These are phyloP conservation scores for Gomphus sp. DNA, from an alignment of 1,284 basidiomycete species.

Conservation along the genomic window DNA sequence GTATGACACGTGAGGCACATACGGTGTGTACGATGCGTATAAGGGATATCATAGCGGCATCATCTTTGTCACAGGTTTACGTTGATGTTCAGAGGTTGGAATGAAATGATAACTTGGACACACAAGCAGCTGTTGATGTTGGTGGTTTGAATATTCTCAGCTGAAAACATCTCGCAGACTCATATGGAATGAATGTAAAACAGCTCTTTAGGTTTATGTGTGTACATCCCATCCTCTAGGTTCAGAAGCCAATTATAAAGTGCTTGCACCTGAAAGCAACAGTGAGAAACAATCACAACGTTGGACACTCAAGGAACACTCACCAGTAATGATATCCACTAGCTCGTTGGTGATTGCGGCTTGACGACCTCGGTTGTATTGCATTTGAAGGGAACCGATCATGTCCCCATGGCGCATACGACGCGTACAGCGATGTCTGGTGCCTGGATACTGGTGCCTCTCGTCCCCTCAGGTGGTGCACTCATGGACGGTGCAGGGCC, in stretches of 20 bases:
- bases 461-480: too few relatives aligned
- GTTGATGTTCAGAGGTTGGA: too few relatives aligned
- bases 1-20: too few relatives aligned
- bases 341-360: constrained; percentile 95
- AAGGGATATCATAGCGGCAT: background rate
- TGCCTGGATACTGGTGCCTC: too few relatives aligned
- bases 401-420: too few relatives aligned
- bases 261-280: constrained; percentile 8
- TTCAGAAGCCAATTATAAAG: constrained; percentile 2
- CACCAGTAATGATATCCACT: constrained; percentile 91
- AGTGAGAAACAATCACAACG: background rate
- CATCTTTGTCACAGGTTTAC: background rate
- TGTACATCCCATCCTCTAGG: background rate
- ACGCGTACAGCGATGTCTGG: too few relatives aligned
- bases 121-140: too few relatives aligned
- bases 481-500: too few relatives aligned
- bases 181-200: background rate
- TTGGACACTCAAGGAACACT: background rate
- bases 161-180: too few relatives aligned
- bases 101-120: too few relatives aligned
- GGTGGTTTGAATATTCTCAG: background rate
- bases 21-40: too few relatives aligned
- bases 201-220: background rate
- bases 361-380: constrained; percentile 99
- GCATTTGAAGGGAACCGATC: constrained; percentile 80